Percentiles rank a stretch among this genome's conserved stretches.
These are phyloP conservation scores for Phytophthora citrophthora DNA, from an alignment of 352 stramenopile species.

Conservation along the genomic window DNA sequence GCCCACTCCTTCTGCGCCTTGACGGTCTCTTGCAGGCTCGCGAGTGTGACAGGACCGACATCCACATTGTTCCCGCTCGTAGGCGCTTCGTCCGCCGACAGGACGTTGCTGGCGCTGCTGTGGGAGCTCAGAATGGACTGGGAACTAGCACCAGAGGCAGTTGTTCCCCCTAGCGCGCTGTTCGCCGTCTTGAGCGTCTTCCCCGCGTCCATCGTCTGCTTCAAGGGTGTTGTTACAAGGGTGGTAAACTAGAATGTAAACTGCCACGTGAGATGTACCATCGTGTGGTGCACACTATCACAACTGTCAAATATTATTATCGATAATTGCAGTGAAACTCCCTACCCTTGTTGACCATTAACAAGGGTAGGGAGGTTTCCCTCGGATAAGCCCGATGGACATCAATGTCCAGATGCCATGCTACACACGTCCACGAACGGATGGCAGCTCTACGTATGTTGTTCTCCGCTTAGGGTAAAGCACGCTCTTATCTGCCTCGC, in stretches of 20 bases:
- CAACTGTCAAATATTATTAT: background rate
- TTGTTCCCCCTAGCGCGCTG: conserved; percentile 5
- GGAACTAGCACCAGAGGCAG: conserved; percentile 10
- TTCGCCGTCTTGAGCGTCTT: conserved; percentile 24
- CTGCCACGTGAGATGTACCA: background rate
- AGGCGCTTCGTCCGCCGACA: conserved; percentile 16
- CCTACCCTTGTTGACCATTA: no score
- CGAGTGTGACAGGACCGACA: conserved; percentile 40
- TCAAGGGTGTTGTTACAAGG: background rate
- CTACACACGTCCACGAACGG: no score
- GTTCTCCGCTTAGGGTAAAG: conserved; percentile 2
- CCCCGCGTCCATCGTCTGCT: conserved; percentile 6
- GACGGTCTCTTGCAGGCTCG: conserved; percentile 56
- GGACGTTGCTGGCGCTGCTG: conserved; percentile 23
- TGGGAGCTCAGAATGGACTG: conserved; percentile 11
- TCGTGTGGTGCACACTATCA: background rate
- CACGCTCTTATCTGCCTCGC: conserved; percentile 13
- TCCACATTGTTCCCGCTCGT: background rate
- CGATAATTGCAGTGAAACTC: no score
- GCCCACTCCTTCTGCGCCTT: conserved; percentile 75
- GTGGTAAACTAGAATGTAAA: background rate
- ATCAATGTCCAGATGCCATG: no score
- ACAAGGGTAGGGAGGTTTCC: no score
- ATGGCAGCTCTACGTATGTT: conserved; percentile 1
- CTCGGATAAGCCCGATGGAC: no score